Conservation (phyloP, 2,329 filamentous ascomycete genomes). For the Trichoderma guizhouense region DNA sequence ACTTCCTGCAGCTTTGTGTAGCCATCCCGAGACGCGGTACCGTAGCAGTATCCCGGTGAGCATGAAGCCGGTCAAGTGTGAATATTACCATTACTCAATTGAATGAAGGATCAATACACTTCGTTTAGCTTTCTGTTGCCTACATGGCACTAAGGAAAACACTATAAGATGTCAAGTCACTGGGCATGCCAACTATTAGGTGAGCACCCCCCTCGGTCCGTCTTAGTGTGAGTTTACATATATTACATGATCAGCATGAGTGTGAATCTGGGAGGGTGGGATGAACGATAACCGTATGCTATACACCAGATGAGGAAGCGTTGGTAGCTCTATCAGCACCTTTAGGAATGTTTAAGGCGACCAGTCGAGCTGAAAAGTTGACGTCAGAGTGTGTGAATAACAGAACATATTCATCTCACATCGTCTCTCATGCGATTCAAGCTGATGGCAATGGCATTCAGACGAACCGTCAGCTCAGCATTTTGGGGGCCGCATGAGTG, state of each 20-base stretch:
- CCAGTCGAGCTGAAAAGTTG: not conserved
- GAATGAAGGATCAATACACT: not conserved
- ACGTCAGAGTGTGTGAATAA: not conserved
- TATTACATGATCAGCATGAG: not conserved
- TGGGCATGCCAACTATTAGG: not conserved
- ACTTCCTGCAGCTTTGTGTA: not conserved
- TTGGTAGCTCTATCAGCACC: not conserved
- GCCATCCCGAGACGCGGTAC: not conserved
- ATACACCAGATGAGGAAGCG: not conserved
- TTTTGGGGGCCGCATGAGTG: conserved; percentile 3
- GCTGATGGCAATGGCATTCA: not conserved
- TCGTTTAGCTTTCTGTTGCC: not conserved
- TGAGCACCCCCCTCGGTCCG: not conserved
- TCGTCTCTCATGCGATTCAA: not conserved
- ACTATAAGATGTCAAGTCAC: not conserved
- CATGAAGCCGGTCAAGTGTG: not conserved
- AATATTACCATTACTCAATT: not conserved
- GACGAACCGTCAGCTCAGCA: not conserved
- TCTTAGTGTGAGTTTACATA: not conserved
- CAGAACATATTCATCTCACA: not conserved
- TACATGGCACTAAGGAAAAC: not conserved
- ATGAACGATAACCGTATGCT: not conserved
- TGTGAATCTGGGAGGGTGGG: not conserved
- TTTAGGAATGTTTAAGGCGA: not conserved
- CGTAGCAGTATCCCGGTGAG: not conserved